Conservation (phyloP, 352 stramenopile species). For the Phytopythium kandeliae region DNA sequence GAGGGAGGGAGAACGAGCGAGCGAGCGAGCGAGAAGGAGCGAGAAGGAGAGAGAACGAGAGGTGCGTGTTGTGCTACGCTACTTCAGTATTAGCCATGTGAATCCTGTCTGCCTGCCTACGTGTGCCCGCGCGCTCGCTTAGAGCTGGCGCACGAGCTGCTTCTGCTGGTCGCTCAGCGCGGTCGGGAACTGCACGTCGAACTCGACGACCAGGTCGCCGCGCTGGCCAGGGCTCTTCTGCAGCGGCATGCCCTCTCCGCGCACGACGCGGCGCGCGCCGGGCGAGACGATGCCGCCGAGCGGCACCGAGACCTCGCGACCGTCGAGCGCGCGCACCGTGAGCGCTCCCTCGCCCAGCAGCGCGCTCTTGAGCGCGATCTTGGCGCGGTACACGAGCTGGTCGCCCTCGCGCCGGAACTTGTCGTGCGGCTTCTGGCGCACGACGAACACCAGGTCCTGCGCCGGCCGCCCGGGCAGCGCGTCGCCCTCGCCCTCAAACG, state of each 20-base stretch:
- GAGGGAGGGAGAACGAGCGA: too few species aligned
- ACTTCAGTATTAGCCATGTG: too few species aligned
- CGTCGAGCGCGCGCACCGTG: conserved; percentile 93
- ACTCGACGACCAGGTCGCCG: conserved; percentile 95
- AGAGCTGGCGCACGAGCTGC: conserved; percentile 61
- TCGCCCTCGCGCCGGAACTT: conserved; percentile 94
- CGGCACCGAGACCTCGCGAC: conserved; percentile 84
- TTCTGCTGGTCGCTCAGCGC: conserved; percentile 79
- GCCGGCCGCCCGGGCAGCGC: conserved; percentile 86
- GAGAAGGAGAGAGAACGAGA: too few species aligned
- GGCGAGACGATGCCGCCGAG: conserved; percentile 90
- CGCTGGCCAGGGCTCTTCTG: conserved; percentile 73
- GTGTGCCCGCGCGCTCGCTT: too few species aligned
- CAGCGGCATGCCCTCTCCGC: conserved; percentile 95
- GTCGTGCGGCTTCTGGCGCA: conserved; percentile 88
- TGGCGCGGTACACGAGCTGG: conserved; percentile 93
- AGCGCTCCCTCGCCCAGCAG: conserved; percentile 90
- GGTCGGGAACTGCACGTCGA: conserved; percentile 96
- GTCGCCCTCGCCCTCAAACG: conserved; percentile 92
- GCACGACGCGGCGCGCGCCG: conserved; percentile 89
- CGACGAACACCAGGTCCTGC: conserved; percentile 95
- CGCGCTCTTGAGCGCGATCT: conserved; percentile 94
- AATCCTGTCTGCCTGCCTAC: too few species aligned
- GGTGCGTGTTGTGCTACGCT: conserved; percentile 3
- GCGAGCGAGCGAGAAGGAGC: conserved; percentile 5